Evolutionary conservation across 495 filamentous ascomycete species (phyloP), one percentile per base, ranked within the genome.

Genomic region (Penicillium robsamsonii): DNA sequence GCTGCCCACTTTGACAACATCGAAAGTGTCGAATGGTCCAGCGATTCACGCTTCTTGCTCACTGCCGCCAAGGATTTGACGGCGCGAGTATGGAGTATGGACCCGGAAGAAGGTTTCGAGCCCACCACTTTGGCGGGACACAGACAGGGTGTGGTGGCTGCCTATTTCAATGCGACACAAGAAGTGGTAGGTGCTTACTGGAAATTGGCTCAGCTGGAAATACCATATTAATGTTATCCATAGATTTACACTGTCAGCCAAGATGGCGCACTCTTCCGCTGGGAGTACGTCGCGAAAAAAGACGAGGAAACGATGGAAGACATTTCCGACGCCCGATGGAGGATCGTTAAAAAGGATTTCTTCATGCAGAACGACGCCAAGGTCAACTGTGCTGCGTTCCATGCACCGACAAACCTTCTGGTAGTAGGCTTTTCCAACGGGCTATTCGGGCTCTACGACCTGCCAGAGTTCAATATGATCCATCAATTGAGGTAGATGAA

Each of bases 381-480:
- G 63, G 81, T 97, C 31, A 91, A 87, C 58, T 96, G 92, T 64
- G 88, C 91, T 41, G 82, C 87, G 18, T 98, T 91, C 67, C 92
- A 97, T 64, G 74, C 92, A 3, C 76, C 83, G n/a, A 88, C 92
- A 0, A 92, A 91, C 69, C 75, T 98, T 47, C 71, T 98, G 35
- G 91, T 97, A 7, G 87, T 91, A 29, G 95, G 94, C 4, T 97
- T 97, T 66, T 96, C 94, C 25, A 93, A 92, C 54, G 94, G 94
- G 20, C 78, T 96, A 27, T 98, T 98, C 63, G 87, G 88, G 5
- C 76, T 98, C 13, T 96, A 97, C 71, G 94, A 98, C 62, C 81
- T 98, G 71, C 94, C 94, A n/a, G 91, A 93, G 47, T 97, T 97
- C 78, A 96, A 89, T 72, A 85, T 86, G 72, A 96, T 98, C 43